phyloP scores from a whole-genome alignment of 2,329 filamentous ascomycete genomes.

The Beauveria brongniartii region DNA sequence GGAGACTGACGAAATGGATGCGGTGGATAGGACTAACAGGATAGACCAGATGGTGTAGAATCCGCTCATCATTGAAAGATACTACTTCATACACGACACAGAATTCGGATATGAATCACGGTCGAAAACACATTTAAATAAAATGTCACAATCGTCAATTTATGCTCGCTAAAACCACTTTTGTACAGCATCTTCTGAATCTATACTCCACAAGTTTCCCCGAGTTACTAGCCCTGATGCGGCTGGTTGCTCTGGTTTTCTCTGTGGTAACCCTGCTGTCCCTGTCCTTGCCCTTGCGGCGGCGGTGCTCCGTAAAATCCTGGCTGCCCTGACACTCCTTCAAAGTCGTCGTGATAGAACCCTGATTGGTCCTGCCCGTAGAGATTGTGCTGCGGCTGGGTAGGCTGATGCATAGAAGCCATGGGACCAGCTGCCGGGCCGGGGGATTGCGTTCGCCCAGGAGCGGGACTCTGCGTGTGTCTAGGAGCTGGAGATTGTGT shows the following conservation, averaged over 20 bases:
- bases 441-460: neutral
- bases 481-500: conserved; percentile 12
- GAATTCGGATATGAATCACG: too few species aligned
- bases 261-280: conserved; percentile 50
- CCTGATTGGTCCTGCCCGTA: neutral
- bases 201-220: too few species aligned
- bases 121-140: too few species aligned
- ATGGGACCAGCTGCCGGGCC: neutral
- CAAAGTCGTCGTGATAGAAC: neutral
- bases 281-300: conserved; percentile 33
- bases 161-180: too few species aligned
- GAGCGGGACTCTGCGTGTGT: conserved; percentile 10
- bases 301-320: neutral
- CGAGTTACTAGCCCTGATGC: too few species aligned
- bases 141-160: too few species aligned
- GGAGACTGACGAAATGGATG: too few species aligned
- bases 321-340: neutral
- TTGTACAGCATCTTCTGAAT: too few species aligned
- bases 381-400: neutral
- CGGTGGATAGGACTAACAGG: too few species aligned
- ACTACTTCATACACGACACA: too few species aligned
- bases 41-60: too few species aligned
- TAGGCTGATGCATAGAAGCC: neutral
- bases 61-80: too few species aligned
- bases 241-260: conserved; percentile 19